A percentile compares a stretch with the other conserved stretches of the same genome.
Conservation (phyloP, 129 eudicot species). For the Saussurea involucrata region DNA sequence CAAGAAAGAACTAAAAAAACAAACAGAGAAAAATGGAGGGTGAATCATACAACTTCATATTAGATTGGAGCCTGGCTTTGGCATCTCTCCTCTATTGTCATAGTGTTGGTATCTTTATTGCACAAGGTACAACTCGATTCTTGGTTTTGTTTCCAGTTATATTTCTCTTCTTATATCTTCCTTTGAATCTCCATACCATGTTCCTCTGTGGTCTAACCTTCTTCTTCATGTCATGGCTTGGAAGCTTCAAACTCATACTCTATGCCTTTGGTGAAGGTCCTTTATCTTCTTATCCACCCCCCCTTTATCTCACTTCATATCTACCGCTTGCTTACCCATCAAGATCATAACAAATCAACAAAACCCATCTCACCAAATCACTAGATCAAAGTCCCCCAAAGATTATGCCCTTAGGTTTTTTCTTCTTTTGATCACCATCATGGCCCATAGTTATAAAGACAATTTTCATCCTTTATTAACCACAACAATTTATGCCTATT, state of each 20-base stretch:
- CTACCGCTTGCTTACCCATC: constrained; percentile 47
- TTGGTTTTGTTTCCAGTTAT: constrained; percentile 33
- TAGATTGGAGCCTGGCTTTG: constrained; percentile 32
- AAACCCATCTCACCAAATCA: constrained; percentile 5
- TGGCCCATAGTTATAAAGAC: not conserved
- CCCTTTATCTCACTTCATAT: constrained; percentile 33
- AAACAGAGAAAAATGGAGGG: constrained; percentile 28
- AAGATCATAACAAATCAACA: constrained; percentile 14
- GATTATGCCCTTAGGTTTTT: not conserved
- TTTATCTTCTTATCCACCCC: constrained; percentile 25
- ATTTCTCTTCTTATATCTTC: constrained; percentile 38
- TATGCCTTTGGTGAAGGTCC: constrained; percentile 47
- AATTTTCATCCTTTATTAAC: not conserved
- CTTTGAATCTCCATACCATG: constrained; percentile 38
- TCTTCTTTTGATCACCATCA: not conserved
- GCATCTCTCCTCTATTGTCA: constrained; percentile 35
- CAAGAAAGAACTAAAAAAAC: not conserved
- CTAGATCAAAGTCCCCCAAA: not conserved
- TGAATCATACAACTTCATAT: constrained; percentile 36
- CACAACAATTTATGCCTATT: constrained; percentile 17
- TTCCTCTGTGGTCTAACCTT: constrained; percentile 37
- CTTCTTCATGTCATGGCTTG: constrained; percentile 55
- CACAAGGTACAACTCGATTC: constrained; percentile 17
- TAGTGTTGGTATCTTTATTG: constrained; percentile 23
- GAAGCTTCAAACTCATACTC: constrained; percentile 47